phyloP scores from a whole-genome alignment of 1,139 yeast genomes.

The Geotrichum siamense region DNA sequence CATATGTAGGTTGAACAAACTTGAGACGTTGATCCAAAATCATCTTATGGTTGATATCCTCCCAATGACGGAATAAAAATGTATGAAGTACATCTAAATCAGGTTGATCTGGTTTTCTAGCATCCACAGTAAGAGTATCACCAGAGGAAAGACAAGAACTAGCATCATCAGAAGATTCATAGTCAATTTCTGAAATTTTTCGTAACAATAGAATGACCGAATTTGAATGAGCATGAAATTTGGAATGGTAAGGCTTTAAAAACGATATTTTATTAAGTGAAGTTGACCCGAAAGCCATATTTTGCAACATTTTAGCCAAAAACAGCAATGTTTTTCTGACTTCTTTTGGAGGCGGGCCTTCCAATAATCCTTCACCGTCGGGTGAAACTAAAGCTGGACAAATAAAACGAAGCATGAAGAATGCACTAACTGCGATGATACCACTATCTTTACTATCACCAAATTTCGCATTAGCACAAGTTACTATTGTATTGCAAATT shows the following conservation, averaged over 20 bases:
- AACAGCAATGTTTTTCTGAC: constrained; percentile 63
- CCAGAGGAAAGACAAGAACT: constrained; percentile 2
- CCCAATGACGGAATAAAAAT: constrained; percentile 56
- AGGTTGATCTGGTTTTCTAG: constrained; percentile 25
- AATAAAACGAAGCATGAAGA: constrained; percentile 66
- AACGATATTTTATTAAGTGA: constrained; percentile 53
- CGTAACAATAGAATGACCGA: constrained; percentile 12
- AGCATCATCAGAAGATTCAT: constrained; percentile 8
- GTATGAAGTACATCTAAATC: constrained; percentile 43
- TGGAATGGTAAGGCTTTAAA: constrained; percentile 25
- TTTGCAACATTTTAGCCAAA: constrained; percentile 72
- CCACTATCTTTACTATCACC: constrained; percentile 45
- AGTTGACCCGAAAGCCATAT: constrained; percentile 71
- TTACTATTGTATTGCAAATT: constrained; percentile 56
- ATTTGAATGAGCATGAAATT: constrained; percentile 6
- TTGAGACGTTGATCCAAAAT: constrained; percentile 25
- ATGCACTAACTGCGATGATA: constrained; percentile 73
- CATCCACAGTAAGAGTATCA: neutral
- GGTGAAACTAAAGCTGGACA: constrained; percentile 88
- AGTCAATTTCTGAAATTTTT: constrained; percentile 18
- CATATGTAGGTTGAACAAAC: neutral
- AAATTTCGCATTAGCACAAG: constrained; percentile 50
- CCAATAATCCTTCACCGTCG: constrained; percentile 44
- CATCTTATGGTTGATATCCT: constrained; percentile 37
- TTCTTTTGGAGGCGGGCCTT: constrained; percentile 30